phyloP scores from a whole-genome alignment of 2,329 filamentous ascomycete genomes.

The Pyricularia sp. region DNA sequence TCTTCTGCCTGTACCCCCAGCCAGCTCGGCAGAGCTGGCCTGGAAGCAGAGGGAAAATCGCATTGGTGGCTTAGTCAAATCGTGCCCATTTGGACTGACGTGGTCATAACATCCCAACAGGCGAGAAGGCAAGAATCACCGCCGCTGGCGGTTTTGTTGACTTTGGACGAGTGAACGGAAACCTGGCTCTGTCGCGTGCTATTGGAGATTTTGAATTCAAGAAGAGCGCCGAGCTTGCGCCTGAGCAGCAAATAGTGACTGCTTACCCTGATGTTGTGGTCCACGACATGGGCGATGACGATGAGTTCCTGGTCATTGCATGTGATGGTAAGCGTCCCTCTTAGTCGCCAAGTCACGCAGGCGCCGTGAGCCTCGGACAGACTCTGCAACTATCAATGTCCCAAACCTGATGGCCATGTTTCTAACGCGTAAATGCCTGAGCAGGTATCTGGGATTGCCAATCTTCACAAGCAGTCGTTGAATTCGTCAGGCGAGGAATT shows the following conservation, averaged over 20 bases:
- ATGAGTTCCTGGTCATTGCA: conserved; percentile 88
- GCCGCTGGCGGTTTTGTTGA: conserved; percentile 96
- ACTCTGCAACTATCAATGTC: background rate
- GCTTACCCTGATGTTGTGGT: conserved; percentile 89
- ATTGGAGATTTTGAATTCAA: conserved; percentile 99
- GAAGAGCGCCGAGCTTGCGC: conserved; percentile 90
- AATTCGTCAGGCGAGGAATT: conserved; percentile 93
- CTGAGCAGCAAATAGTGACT: conserved; percentile 98
- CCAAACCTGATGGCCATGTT: background rate
- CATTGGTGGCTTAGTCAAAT: background rate
- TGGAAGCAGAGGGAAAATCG: background rate
- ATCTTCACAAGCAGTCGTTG: conserved; percentile 91
- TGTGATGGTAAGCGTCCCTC: conserved; percentile 60
- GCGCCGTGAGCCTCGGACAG: background rate
- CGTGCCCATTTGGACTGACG: background rate
- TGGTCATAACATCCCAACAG: conserved; percentile 28
- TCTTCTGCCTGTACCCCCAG: background rate
- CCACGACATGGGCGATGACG: conserved; percentile 82
- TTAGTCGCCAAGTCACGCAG: background rate
- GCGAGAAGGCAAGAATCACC: conserved; percentile 89
- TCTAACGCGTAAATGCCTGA: conserved; percentile 5
- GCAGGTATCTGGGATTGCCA: conserved; percentile 99
- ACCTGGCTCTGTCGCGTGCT: conserved; percentile 87
- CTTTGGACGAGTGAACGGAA: conserved; percentile 96
- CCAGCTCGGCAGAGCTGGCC: background rate